Percentiles rank a stretch among this genome's conserved stretches.
Evolutionary conservation across 331 rosid species (phyloP).

Genomic region (Prunus yedoensis): DNA sequence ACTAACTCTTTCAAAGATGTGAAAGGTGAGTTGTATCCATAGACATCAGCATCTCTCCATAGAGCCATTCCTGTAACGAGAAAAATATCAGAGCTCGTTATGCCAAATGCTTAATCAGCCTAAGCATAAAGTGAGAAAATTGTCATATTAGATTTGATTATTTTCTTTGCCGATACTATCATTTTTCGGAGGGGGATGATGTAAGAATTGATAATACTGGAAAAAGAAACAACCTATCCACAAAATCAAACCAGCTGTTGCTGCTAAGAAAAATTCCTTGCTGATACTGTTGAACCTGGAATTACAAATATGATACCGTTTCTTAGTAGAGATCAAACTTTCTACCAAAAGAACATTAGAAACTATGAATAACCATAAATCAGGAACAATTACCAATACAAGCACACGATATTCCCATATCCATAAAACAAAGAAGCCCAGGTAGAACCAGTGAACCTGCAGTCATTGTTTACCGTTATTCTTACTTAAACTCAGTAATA

Average conservation of each 20-base stretch:
- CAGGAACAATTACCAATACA: constrained; percentile 51
- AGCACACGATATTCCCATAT: constrained; percentile 82
- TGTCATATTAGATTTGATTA: not conserved
- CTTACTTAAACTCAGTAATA: not conserved
- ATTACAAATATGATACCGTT: constrained; percentile 19
- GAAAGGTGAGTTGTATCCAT: constrained; percentile 64
- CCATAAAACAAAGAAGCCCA: constrained; percentile 93
- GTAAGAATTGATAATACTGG: not conserved
- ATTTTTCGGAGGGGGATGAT: not conserved
- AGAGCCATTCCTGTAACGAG: constrained; percentile 57
- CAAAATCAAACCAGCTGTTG: constrained; percentile 59
- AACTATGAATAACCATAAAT: constrained; percentile 12
- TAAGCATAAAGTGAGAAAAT: not conserved
- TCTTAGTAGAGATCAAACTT: constrained; percentile 16
- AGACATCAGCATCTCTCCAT: constrained; percentile 81
- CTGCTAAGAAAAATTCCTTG: constrained; percentile 80
- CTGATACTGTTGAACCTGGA: constrained; percentile 70
- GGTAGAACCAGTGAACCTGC: constrained; percentile 80
- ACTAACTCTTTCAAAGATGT: constrained; percentile 66
- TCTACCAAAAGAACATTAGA: constrained; percentile 15
- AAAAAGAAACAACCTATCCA: constrained; percentile 71
- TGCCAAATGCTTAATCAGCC: not conserved
- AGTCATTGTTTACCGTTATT: constrained; percentile 16
- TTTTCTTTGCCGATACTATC: not conserved
- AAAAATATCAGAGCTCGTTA: constrained; percentile 5